These are phyloP conservation scores for Russula lepida DNA, from an alignment of 768 basidiomycete genomes.

Conservation along the genomic window DNA sequence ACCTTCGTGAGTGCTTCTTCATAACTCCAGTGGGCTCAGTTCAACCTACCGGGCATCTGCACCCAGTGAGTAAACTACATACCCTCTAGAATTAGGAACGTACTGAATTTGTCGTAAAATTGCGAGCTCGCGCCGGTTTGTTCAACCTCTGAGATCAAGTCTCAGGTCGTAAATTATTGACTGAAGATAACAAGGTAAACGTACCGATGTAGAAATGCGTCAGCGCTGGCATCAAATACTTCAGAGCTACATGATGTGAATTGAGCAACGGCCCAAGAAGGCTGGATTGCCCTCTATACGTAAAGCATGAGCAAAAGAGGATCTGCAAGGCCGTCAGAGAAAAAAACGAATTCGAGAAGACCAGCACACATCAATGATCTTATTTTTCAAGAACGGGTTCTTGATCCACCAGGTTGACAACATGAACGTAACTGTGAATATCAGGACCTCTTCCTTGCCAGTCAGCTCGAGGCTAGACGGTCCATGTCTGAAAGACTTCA, in stretches of 20 bases:
- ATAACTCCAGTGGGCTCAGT: background rate
- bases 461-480: constrained; percentile 78
- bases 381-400: constrained; percentile 95
- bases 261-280: constrained; percentile 80
- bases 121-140: constrained; percentile 96
- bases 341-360: background rate
- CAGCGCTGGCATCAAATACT: constrained; percentile 83
- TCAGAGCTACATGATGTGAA: constrained; percentile 73
- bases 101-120: constrained; percentile 97
- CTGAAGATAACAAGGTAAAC: constrained; percentile 20
- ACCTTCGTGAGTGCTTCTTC: background rate
- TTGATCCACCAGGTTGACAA: constrained; percentile 96
- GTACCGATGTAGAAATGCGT: constrained; percentile 92
- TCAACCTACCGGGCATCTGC: constrained; percentile 45
- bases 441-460: constrained; percentile 79
- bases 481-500: constrained; percentile 35
- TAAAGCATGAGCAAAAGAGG: constrained; percentile 63
- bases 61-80: background rate
- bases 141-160: constrained; percentile 69
- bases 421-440: constrained; percentile 85
- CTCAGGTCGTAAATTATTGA: background rate
- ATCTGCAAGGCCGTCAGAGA: constrained; percentile 37
- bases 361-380: constrained; percentile 77
- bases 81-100: constrained; percentile 27
- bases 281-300: constrained; percentile 57